Percentiles rank a stretch among this genome's conserved stretches.
phyloP scores from a whole-genome alignment of 495 filamentous ascomycete species.

The Trypethelium eluteriae region DNA sequence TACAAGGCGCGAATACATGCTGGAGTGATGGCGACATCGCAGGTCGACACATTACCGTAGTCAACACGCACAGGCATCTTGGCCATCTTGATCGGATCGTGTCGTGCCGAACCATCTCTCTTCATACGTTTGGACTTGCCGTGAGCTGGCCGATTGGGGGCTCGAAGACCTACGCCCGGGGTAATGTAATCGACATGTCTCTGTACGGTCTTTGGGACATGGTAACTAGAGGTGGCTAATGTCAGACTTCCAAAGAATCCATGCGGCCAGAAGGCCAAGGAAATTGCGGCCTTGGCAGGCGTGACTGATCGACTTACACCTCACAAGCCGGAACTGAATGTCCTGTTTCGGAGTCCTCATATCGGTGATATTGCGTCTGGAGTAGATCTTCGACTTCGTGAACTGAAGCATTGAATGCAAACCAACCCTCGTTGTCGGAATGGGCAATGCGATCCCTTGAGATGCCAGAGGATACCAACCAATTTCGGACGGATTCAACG shows the following conservation, averaged over 20 bases:
- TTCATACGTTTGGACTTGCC: not conserved
- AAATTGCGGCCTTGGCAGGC: not conserved
- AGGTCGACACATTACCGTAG: constrained; percentile 14
- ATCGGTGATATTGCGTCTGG: constrained; percentile 21
- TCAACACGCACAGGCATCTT: constrained; percentile 2
- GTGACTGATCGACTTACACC: not conserved
- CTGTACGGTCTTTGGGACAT: constrained; percentile 20
- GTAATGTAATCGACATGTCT: constrained; percentile 27
- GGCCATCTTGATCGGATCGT: constrained; percentile 2
- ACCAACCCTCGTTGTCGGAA: constrained; percentile 25
- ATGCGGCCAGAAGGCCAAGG: not conserved
- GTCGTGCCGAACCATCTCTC: not conserved
- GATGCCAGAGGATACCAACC: constrained; percentile 17
- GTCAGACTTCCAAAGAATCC: not conserved
- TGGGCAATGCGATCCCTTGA: constrained; percentile 16
- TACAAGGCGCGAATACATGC: constrained; percentile 24
- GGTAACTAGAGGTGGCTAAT: constrained; percentile 13
- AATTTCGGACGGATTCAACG: constrained; percentile 16
- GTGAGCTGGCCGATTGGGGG: not conserved
- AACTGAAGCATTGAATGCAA: constrained; percentile 23
- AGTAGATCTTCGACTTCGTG: constrained; percentile 17
- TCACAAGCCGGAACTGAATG: constrained; percentile 18
- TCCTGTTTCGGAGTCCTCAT: constrained; percentile 17
- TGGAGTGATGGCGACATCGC: constrained; percentile 21
- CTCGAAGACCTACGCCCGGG: constrained; percentile 18